Base-by-base conservation (phyloP, 2,329 filamentous ascomycete species). In the Uncinocarpus reesii region DNA sequence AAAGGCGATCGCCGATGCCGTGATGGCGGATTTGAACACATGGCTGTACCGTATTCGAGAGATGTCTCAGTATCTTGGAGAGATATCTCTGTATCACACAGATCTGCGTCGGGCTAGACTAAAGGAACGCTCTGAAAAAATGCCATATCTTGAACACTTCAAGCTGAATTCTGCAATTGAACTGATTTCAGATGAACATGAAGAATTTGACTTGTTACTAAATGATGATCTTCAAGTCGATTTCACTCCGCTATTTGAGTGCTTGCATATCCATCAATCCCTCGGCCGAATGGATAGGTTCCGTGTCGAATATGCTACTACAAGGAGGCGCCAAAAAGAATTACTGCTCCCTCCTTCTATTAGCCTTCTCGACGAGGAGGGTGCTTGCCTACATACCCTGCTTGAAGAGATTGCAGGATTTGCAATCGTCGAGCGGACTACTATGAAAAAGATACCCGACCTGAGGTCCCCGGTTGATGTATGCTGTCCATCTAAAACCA, bases 1-100 rank as follows among this genome's bases (percentile, higher is more conserved):
- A 60, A 88, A 86, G 60, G 81, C 86, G 43, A 95, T 98, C 49
- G 90, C 90, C 3, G 90, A 96, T 66, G 88, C 89, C 11, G 92
- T 98, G 56, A 96, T 96, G 87, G 84, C 80, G 1, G 92, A 98
- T 66, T 70, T 98, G 48, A 96, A 96, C 62, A 95, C 88, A 0
- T 98, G 92, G 92, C 74, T 98, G 7, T 98, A 84, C 60, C 82
- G 86, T 18, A 94, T 98, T 54, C 81, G 92, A 58, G 92, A 98
- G 65, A 94, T 88, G 15, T 95, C 92, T 1, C 90, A 95, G 57
- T 95, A 95, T 54, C 71, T 98, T 6, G 92, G 92, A 3, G 92
- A 98, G 64, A 86, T 98, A 5, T 89, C 92, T 3, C 93, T 98
- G 62, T 96, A 93, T 61, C 88, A 96, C 61, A 98, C 92, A 0